Conservation (phyloP, 768 basidiomycete species). For the Pulveroboletus sp. region DNA sequence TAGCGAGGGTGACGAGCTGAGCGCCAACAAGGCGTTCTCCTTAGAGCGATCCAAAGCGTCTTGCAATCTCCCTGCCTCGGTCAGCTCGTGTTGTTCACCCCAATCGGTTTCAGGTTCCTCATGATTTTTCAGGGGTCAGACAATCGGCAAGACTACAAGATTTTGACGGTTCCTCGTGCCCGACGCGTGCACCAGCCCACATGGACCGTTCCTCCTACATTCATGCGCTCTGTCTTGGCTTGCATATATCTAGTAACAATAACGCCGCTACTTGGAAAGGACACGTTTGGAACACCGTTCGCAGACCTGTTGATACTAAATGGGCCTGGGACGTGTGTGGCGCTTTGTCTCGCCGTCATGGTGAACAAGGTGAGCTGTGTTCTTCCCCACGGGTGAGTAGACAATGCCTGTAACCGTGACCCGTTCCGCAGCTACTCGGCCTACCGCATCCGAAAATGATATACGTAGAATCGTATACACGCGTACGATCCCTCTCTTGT, state of each 20-base stretch:
- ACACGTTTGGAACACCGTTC: conserved; percentile 31
- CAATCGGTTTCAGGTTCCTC: conserved; percentile 4
- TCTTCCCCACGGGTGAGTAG: background rate
- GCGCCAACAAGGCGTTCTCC: conserved; percentile 59
- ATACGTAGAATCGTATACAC: conserved; percentile 93
- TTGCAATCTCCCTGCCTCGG: conserved; percentile 3
- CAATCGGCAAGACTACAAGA: conserved; percentile 32
- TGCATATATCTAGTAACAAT: conserved; percentile 62
- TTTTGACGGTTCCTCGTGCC: conserved; percentile 80
- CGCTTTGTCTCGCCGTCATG: conserved; percentile 66
- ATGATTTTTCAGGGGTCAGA: conserved; percentile 8
- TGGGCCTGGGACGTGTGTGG: conserved; percentile 91
- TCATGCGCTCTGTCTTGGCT: conserved; percentile 52
- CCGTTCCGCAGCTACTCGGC: conserved; percentile 59
- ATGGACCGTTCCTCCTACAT: conserved; percentile 62
- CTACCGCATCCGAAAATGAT: conserved; percentile 66
- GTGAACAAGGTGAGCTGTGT: conserved; percentile 58
- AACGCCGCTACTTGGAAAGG: conserved; percentile 37
- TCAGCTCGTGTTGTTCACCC: conserved; percentile 8
- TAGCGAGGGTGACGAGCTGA: conserved; percentile 77
- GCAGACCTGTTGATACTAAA: conserved; percentile 84
- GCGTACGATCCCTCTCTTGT: conserved; percentile 73
- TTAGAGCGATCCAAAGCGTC: conserved; percentile 47
- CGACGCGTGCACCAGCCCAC: conserved; percentile 80
- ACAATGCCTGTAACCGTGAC: conserved; percentile 6